phyloP scores from a whole-genome alignment of 371 early-diverging fungal species.

The Syncephalastrum contaminatum region DNA sequence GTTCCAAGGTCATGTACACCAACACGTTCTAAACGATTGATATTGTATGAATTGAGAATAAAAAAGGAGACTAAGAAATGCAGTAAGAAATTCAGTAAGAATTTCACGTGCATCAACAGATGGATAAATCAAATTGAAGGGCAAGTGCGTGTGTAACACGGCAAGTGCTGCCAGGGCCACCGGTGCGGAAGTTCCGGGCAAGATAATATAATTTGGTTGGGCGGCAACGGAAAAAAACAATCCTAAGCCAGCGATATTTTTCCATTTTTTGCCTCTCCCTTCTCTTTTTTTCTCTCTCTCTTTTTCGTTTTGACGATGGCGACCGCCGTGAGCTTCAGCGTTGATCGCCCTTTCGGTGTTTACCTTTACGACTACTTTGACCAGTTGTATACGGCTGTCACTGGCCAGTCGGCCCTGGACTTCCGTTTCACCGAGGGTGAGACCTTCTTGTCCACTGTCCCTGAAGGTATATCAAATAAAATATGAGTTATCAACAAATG shows the following conservation, averaged over 20 bases:
- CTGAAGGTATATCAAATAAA: conserved; percentile 22
- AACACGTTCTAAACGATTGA: conserved; percentile 55
- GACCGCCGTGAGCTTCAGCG: conserved; percentile 20
- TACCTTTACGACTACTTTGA: conserved; percentile 50
- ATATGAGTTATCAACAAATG: no score
- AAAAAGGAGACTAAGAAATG: no score
- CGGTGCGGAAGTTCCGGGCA: no score
- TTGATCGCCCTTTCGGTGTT: conserved; percentile 50
- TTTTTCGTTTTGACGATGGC: neutral
- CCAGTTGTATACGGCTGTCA: conserved; percentile 40
- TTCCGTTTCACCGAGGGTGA: conserved; percentile 20
- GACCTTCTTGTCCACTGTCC: conserved; percentile 25
- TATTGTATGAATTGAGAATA: no score
- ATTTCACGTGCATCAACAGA: no score
- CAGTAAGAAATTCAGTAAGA: no score
- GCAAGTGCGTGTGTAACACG: no score
- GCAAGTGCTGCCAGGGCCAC: no score
- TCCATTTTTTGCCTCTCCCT: neutral
- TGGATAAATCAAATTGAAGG: neutral
- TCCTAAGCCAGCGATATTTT: neutral
- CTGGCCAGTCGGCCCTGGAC: conserved; percentile 26
- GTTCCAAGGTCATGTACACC: conserved; percentile 83
- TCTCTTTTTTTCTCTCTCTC: neutral
- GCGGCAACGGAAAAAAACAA: conserved; percentile 1
- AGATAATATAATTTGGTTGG: neutral